Evolutionary conservation across 2,329 filamentous ascomycete species (phyloP), one percentile per base, ranked within the genome.

Genomic region (Aspergillus bombycis): DNA sequence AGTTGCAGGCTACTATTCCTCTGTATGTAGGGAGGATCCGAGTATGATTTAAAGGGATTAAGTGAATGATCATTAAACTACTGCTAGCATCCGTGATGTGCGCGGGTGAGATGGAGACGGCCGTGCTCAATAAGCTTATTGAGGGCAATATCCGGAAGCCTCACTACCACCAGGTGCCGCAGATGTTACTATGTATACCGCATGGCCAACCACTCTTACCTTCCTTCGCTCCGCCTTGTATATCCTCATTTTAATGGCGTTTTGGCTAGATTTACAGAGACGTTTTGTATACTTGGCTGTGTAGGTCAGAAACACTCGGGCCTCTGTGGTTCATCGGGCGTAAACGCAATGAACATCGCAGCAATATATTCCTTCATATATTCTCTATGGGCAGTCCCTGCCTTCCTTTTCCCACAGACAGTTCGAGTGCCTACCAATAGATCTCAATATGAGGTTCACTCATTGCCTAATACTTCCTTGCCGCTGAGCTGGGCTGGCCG

Each of bases 401-500:
- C 50, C 5, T 19, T 66, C n/a, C 26, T 71, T 4, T 53, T 68
- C 12, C 63, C 62, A 1, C 57, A 32, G 10, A 21, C 26, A 12
- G 34, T 57, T 6, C 58, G n/a, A 26, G 36, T 32, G 46, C 61
- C 45, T 8, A 62, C 62, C 4, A 48, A 63, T 16, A 63, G 60
- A 19, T 64, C 71, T n/a, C 65, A 62, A 21, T 77, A 75, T 32
- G 53, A 72, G 63, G 72, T 78, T 38, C 67, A 62, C 43, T 69
- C 68, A 9, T 62, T 78, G 36, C 77, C 75, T 16, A 70, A 70
- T 53, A 66, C 72, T 23, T 30, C 64, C 28, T 59, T 78, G 34
- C 73, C 73, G 57, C 46, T 65, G 32, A 78, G 72, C 62, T 78
- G 75, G 77, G 74, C 77, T 63, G 75, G 76, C 28, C 70, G 72